Conservation (phyloP, 345 rosid genomes). For the Boechera divaricarpa region DNA sequence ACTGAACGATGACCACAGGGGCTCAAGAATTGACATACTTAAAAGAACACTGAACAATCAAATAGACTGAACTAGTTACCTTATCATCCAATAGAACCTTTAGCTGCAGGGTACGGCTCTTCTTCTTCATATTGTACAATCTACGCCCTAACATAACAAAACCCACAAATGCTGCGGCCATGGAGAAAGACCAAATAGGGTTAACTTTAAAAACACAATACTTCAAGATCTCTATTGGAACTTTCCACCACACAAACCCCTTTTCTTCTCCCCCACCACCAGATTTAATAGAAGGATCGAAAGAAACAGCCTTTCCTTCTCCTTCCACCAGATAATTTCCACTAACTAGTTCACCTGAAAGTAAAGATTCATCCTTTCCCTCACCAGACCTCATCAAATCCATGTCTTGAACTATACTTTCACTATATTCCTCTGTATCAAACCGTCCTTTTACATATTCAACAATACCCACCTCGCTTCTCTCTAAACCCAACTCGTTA, state of each 20-base stretch:
- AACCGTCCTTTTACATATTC: background rate
- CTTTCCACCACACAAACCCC: conserved; percentile 79
- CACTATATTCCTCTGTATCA: conserved; percentile 31
- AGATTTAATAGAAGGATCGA: conserved; percentile 39
- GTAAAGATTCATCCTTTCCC: conserved; percentile 27
- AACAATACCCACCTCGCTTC: conserved; percentile 21
- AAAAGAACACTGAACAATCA: conserved; percentile 4
- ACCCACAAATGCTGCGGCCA: conserved; percentile 92
- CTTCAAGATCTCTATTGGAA: conserved; percentile 80
- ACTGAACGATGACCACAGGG: background rate
- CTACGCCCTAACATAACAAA: conserved; percentile 76
- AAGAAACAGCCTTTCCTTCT: conserved; percentile 32
- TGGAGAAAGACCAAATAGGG: conserved; percentile 87
- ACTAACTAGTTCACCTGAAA: conserved; percentile 7
- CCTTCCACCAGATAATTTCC: conserved; percentile 2
- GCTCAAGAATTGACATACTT: background rate
- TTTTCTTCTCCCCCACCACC: conserved; percentile 53
- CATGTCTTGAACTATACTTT: conserved; percentile 46
- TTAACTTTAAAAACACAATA: conserved; percentile 73
- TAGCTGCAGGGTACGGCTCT: conserved; percentile 68
- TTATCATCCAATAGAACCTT: conserved; percentile 88
- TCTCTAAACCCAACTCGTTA: conserved; percentile 40
- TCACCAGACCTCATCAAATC: conserved; percentile 43
- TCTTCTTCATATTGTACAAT: conserved; percentile 82
- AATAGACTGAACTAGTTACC: conserved; percentile 53